A percentile compares a stretch with the other conserved stretches of the same genome.
These are phyloP conservation scores for Mariannaea elegans DNA, from an alignment of 2,329 filamentous ascomycete species.

Conservation along the genomic window DNA sequence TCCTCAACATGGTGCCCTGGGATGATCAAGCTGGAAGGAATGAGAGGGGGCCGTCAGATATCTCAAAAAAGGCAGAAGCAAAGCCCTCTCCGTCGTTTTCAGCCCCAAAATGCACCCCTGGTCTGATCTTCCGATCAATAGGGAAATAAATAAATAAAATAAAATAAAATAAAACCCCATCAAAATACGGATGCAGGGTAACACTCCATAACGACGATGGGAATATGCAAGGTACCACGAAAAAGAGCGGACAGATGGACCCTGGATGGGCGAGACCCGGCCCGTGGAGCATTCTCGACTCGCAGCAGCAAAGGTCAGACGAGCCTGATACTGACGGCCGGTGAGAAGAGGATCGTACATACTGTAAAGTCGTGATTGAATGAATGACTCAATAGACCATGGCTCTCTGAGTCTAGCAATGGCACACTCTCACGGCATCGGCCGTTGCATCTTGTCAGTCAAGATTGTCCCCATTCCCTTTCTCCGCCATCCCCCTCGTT, in stretches of 20 bases:
- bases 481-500: background rate
- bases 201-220: constrained; percentile 1
- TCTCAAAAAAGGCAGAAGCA: constrained; percentile 5
- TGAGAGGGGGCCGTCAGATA: background rate
- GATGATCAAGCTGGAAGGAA: background rate
- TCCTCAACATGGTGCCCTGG: background rate
- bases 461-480: background rate
- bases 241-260: constrained; percentile 7
- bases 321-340: constrained; percentile 19
- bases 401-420: background rate
- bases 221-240: constrained; percentile 21
- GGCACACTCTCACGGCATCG: background rate
- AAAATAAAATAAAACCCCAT: too few species aligned
- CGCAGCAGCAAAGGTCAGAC: constrained; percentile 18
- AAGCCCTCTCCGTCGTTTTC: background rate
- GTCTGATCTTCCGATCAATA: constrained; percentile 15
- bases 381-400: background rate
- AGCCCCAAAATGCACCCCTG: constrained; percentile 16
- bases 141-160: background rate
- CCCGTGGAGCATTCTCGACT: constrained; percentile 20
- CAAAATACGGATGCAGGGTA: background rate
- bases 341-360: background rate
- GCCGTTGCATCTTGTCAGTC: constrained; percentile 2
- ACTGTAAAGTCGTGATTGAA: background rate
- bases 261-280: constrained; percentile 22